Base-by-base conservation (phyloP, 345 rosid species). In the Citrus glauca region DNA sequence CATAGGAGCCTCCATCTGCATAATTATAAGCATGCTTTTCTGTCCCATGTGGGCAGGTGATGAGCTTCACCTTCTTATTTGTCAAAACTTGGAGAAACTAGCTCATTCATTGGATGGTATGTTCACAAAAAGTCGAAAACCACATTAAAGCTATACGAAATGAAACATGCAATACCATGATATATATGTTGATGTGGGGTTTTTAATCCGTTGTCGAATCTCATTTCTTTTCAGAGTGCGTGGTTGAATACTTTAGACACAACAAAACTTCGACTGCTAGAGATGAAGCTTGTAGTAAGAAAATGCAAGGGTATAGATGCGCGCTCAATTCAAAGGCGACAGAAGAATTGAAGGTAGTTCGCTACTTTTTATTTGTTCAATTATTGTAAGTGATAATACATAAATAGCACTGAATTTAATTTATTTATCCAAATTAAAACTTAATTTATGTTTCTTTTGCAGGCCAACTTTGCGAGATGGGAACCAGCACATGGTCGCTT, bases 41-140 rank as follows among this genome's bases (percentile, higher is more conserved):
- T 92, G 81, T 68, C 98, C 95, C 69, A 84, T 90, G 13, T 94
- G 97, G 97, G 98, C 94, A 6, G 95, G 97, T 11, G 57, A 71
- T 40, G 92, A 94, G 82, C 97, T 94, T 78, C 95, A 94, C 79
- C 78, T 64, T 64, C 86, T 90, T 69, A 80, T 85, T 75, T 84
- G 79, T 53, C 85, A 78, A 14, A 91, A 94, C 82, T 65, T 91
- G 75, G 93, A 82, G 24, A 94, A 88, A 68, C 91, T 92, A 7
- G 89, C 90, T 0, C 80, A 82, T 79, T 91, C 95, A 32, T 78
- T 92, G 64, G 86, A 92, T 59, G 95, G 98, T 90, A 88, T 30
- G 79, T 40, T 24, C 6, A 14, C 1, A 22, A 13, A 45, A 9
- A n/a, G 33, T 37, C 40, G 10, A 48, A 11, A 10, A 32, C 7